Evolutionary conservation across 495 filamentous ascomycete genomes (phyloP).

Genomic region (Alectoria sarmentosa): DNA sequence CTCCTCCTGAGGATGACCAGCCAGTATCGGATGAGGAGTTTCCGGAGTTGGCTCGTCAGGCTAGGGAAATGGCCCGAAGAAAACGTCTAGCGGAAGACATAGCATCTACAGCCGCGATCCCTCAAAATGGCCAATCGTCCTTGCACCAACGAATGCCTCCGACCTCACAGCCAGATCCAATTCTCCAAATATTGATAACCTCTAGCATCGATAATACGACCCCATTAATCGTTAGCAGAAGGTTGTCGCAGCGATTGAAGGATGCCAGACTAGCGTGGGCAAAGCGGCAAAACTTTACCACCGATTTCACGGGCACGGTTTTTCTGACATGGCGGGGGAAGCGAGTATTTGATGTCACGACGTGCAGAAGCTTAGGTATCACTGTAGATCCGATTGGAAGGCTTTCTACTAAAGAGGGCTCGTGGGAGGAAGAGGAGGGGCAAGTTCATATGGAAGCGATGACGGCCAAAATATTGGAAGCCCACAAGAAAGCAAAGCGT

Average conservation of each 20-base stretch:
- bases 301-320: slow-evolving; percentile 42
- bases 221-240: slow-evolving; percentile 59
- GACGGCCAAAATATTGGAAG: slow-evolving; percentile 46
- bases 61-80: slow-evolving; percentile 28
- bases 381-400: slow-evolving; percentile 24
- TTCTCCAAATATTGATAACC: slow-evolving; percentile 66
- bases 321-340: slow-evolving; percentile 76
- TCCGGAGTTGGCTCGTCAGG: slow-evolving; percentile 34
- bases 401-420: slow-evolving; percentile 22
- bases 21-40: slow-evolving; percentile 41
- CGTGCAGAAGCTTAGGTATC: slow-evolving; percentile 59
- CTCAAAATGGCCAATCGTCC: slow-evolving; percentile 22
- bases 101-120: slow-evolving; percentile 7
- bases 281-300: slow-evolving; percentile 46
- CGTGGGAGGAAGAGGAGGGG: slow-evolving; percentile 28
- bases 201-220: slow-evolving; percentile 55
- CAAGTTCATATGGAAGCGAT: slow-evolving; percentile 58
- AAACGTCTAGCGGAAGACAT: slow-evolving; percentile 26
- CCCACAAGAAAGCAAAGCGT: slow-evolving; percentile 22
- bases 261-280: slow-evolving; percentile 65
- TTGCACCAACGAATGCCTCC: slow-evolving; percentile 16
- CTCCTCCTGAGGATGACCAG: slow-evolving; percentile 28
- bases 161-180: slow-evolving; percentile 27
- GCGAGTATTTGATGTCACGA: slow-evolving; percentile 65
- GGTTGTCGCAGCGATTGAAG: slow-evolving; percentile 54